Evolutionary conservation across 495 filamentous ascomycete species (phyloP).

Genomic region (Neurospora discreta): DNA sequence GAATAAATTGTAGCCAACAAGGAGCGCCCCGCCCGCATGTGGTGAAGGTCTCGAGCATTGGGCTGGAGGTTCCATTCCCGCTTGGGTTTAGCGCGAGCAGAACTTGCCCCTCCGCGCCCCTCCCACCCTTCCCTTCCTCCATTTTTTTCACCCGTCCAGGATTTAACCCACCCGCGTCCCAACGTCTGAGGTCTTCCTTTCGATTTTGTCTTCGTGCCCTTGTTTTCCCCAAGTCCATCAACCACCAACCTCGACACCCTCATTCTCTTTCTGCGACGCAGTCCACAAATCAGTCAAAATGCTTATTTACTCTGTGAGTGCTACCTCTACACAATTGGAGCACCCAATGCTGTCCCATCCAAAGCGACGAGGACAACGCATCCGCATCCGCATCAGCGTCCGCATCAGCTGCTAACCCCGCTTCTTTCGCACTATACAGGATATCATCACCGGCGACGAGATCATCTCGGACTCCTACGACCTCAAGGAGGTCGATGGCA

Average conservation of each 20-base stretch:
- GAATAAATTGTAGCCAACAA: not conserved
- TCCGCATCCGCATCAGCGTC: not conserved
- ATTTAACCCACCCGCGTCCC: slow-evolving; percentile 6
- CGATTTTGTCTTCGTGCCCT: slow-evolving; percentile 9
- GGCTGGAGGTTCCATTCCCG: not conserved
- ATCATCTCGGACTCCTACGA: slow-evolving; percentile 90
- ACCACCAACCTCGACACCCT: slow-evolving; percentile 4
- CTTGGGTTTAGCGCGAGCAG: slow-evolving; percentile 14
- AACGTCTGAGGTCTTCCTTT: not conserved
- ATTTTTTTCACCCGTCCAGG: slow-evolving; percentile 3
- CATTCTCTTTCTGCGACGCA: not conserved
- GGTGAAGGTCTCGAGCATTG: not conserved
- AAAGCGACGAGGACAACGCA: not conserved
- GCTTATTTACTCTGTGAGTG: slow-evolving; percentile 88
- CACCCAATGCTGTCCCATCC: not conserved
- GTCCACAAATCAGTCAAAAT: slow-evolving; percentile 44
- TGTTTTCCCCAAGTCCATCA: not conserved
- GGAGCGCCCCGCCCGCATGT: not conserved
- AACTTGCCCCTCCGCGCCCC: slow-evolving; percentile 22
- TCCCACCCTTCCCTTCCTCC: slow-evolving; percentile 10
- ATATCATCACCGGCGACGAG: slow-evolving; percentile 84
- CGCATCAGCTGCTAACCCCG: slow-evolving; percentile 9
- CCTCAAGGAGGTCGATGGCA: slow-evolving; percentile 59
- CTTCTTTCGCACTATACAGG: slow-evolving; percentile 39
- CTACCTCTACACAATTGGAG: slow-evolving; percentile 11